Evolutionary conservation across 1,139 yeast species (phyloP).

Genomic region (Entelexis sorbosivorans): DNA sequence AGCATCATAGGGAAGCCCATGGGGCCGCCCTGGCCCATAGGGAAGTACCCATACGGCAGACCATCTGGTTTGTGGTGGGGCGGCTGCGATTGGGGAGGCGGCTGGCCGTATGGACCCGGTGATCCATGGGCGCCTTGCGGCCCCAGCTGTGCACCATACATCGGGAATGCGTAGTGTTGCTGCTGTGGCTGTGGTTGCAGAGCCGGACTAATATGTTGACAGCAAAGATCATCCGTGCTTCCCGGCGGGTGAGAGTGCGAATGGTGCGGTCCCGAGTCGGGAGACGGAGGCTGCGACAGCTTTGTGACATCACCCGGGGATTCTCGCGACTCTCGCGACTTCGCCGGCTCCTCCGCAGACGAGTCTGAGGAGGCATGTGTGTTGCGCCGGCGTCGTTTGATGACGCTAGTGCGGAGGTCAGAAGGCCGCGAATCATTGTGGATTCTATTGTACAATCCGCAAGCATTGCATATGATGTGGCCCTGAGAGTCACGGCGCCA

Average conservation of each 20-base stretch:
- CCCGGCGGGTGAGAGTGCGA: background rate
- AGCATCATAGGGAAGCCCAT: constrained; percentile 2
- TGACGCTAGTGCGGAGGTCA: constrained; percentile 58
- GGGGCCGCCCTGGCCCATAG: background rate
- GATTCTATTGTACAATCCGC: constrained; percentile 67
- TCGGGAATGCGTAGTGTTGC: background rate
- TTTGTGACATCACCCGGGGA: background rate
- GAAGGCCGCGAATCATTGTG: constrained; percentile 75
- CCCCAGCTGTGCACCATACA: no score
- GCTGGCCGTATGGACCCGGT: background rate
- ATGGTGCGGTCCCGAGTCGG: background rate
- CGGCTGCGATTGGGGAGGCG: background rate
- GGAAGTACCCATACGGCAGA: background rate
- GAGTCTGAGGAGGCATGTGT: constrained; percentile 1
- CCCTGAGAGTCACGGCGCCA: constrained; percentile 82
- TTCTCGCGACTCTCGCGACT: background rate
- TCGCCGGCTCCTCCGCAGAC: background rate
- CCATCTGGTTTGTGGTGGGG: background rate
- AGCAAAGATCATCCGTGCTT: background rate
- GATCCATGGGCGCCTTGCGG: background rate
- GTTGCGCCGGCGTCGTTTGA: constrained; percentile 58
- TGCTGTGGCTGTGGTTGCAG: background rate
- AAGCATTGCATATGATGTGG: constrained; percentile 76
- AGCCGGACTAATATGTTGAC: constrained; percentile 8
- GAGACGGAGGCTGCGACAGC: constrained; percentile 1